These are phyloP conservation scores for Glycine soja DNA, from an alignment of 306 rosid species.

Conservation along the genomic window DNA sequence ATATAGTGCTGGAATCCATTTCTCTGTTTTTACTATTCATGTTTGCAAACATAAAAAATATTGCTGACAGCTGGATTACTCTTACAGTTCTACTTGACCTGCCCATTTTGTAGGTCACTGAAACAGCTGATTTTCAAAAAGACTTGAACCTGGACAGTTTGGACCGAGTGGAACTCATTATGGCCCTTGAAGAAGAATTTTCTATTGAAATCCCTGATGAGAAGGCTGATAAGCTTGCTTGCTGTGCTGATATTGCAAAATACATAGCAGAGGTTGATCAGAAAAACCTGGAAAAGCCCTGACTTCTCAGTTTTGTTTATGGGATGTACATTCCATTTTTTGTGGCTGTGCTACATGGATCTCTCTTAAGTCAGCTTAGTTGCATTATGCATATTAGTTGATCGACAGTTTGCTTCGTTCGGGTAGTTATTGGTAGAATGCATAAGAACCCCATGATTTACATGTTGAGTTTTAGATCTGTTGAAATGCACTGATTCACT, in stretches of 20 bases:
- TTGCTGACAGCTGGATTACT: neutral
- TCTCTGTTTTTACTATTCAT: neutral
- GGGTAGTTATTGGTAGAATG: slow-evolving; percentile 12
- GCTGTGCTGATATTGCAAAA: slow-evolving; percentile 76
- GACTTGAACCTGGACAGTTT: slow-evolving; percentile 84
- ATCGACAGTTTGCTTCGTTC: slow-evolving; percentile 29
- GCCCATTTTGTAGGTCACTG: slow-evolving; percentile 62
- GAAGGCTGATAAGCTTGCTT: slow-evolving; percentile 75
- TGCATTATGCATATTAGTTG: slow-evolving; percentile 1
- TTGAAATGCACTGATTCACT: too few species aligned
- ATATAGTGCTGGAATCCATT: neutral
- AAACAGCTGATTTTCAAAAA: slow-evolving; percentile 80
- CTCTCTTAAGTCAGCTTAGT: slow-evolving; percentile 16
- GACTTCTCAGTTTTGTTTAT: slow-evolving; percentile 13
- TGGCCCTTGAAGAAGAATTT: slow-evolving; percentile 83
- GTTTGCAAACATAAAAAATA: neutral
- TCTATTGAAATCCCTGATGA: slow-evolving; percentile 86
- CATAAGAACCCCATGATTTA: neutral
- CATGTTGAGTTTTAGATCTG: too few species aligned
- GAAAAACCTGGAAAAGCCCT: slow-evolving; percentile 48
- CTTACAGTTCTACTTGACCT: slow-evolving; percentile 35
- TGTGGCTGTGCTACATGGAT: neutral
- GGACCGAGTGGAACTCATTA: slow-evolving; percentile 83
- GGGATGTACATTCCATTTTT: slow-evolving; percentile 2
- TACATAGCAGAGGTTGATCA: slow-evolving; percentile 60